Base-by-base conservation (phyloP, 1,284 basidiomycete species). In the Erythrobasidium hasegawianum region DNA sequence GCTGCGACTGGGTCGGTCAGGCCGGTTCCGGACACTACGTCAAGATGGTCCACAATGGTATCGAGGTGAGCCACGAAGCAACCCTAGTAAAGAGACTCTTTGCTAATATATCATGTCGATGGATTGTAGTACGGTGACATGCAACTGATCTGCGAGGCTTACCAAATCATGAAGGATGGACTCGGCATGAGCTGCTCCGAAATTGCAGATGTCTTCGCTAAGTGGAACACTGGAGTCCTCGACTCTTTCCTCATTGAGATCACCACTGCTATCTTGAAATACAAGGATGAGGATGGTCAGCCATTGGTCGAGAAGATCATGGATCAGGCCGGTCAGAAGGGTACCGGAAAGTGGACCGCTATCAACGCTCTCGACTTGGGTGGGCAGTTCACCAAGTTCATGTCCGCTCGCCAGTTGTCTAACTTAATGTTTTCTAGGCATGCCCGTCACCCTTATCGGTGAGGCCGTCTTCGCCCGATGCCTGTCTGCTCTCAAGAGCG, bases 211-310 rank as follows among this genome's bases (percentile, higher is more conserved):
- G 77, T 80, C 70, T 80, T 80, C 72, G 74, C 73, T 65, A 74
- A 73, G 67, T 98, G 96, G 95, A 97, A 99, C 85, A 93, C 86
- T 81, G 95, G 96, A 77, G 95, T 99, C 75, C 88, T 97, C 70
- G 93, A 97, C 82, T 98, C 95, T 56, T 98, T 97, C 90, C 83
- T 99, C 75, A 96, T 98, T 75, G 92, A 99, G 74, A 97, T 98
- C 80, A 97, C 94, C 69, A 84, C 89, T 73, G 89, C 94, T 79
- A 93, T 97, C 78, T 87, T 97, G 77, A 87, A 86, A 76, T 96
- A 89, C 85, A 94, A 97, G 78, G 96, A 98, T 78, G 87, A 90
- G 68, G 95, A 98, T 78, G 95, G 94, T 68, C 83, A 80, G 75
- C 89, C 92, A 66, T 85, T 98, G 72, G 86, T 98, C 71, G 83